A percentile compares a stretch with the other conserved stretches of the same genome.
Evolutionary conservation across 371 early-diverging fungal genomes (phyloP).

Genomic region (Blastocladiella emersonii): DNA sequence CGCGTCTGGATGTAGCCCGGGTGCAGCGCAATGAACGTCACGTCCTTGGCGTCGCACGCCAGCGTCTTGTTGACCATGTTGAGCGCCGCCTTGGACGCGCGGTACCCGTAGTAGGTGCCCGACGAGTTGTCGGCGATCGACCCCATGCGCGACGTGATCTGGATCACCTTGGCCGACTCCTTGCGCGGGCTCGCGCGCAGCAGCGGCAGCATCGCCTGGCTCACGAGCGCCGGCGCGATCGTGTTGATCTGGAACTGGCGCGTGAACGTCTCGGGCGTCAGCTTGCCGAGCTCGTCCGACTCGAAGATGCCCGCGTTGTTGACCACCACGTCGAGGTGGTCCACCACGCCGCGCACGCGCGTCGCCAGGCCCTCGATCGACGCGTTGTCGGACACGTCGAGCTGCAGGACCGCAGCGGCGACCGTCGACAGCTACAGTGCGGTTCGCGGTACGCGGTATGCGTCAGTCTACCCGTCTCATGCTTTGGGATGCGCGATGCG

Average conservation of each 20-base stretch:
- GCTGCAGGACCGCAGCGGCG: not conserved
- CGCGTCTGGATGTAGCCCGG: constrained; percentile 11
- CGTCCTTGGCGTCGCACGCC: constrained; percentile 4
- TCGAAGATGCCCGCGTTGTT: constrained; percentile 9
- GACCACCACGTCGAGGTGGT: constrained; percentile 1
- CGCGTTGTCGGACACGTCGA: not conserved
- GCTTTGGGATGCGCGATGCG: not conserved
- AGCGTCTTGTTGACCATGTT: constrained; percentile 7
- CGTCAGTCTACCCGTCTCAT: not conserved
- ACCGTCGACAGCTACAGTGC: not conserved
- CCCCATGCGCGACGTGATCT: constrained; percentile 15
- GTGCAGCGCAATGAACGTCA: constrained; percentile 7
- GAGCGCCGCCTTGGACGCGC: constrained; percentile 14
- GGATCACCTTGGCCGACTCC: constrained; percentile 5
- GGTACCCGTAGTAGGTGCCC: constrained; percentile 13
- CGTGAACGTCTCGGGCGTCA: not conserved
- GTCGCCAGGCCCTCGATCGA: not conserved
- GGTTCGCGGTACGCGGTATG: not conserved
- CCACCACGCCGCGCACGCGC: not conserved
- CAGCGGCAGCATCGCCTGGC: constrained; percentile 11
- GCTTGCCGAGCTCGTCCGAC: not conserved
- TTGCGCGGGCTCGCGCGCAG: not conserved
- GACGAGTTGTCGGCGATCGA: constrained; percentile 11
- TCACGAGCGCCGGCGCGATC: constrained; percentile 9
- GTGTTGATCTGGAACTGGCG: constrained; percentile 8